Base-by-base conservation (phyloP, 768 basidiomycete genomes). In the Suillus bovinus region DNA sequence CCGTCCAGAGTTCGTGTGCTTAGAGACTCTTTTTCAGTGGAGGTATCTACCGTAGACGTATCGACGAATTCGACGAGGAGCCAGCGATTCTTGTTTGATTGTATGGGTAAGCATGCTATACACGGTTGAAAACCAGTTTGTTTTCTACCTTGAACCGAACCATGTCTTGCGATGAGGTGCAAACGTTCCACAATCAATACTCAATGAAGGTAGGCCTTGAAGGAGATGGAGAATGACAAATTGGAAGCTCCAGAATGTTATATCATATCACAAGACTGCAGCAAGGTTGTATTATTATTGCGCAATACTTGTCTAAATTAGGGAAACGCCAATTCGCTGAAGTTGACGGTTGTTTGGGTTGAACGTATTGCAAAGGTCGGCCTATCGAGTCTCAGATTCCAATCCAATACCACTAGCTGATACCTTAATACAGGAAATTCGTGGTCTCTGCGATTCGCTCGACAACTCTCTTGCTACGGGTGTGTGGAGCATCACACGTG, bases 51-150 rank as follows among this genome's bases (percentile, higher is more conserved):
- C 58, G 44, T 42, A 24, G 76, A 72, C 10, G 83, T 52, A 3
- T 52, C 50, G 2, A 52, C 82, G 69, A 96, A 88, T 74, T 96
- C 93, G 60, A 94, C 87, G 36, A 96, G 85, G 13, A 96, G 75
- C 91, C 93, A 94, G 41, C 94, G 85, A 72, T 94, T 95, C 93
- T 94, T 65, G 20, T 52, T 61, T 29, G 58, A 33, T 6, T 6
- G 13, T 0, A n/a, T n/a, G 29, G 31, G 20, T 33, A 11, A 52
- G 31, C 31, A n/a, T 6, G 50, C 29, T n/a, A n/a, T 10, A n/a
- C 7, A 5, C 31, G 5, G 20, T n/a, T 33, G 29, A 52, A 11
- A 52, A 52, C 6, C 10, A 33, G 6, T 7, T 31, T n/a, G n/a
- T n/a, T 52, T 13, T 31, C 7, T 52, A 52, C 50, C 50, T 52